Conservation (phyloP, 208 protist genomes). For the Tritrichomonas musculus region DNA sequence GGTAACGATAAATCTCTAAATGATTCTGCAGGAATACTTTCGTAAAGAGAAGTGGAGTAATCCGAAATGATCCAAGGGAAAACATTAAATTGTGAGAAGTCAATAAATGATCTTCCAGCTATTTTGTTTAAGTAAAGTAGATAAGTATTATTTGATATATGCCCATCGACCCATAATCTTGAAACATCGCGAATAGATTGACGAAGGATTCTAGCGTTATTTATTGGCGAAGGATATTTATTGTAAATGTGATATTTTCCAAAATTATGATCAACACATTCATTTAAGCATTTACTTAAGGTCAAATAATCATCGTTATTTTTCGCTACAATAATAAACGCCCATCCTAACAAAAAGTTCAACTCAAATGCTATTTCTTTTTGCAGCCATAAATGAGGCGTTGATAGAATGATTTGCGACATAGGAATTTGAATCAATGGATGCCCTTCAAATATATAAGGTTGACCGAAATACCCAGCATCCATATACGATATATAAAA, state of each 20-base stretch:
- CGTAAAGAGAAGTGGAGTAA: not conserved
- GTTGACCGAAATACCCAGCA: not conserved
- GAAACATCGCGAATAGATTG: not conserved
- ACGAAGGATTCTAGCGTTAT: too few species aligned
- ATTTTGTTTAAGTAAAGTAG: not conserved
- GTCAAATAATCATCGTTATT: too few species aligned
- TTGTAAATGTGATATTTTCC: too few species aligned
- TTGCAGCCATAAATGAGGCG: not conserved
- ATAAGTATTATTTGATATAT: not conserved
- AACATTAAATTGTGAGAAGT: not conserved
- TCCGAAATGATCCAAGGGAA: not conserved
- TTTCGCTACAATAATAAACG: not conserved
- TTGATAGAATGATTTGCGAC: not conserved
- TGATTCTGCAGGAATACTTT: not conserved
- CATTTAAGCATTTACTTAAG: too few species aligned
- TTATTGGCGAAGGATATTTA: too few species aligned
- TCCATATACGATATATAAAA: not conserved
- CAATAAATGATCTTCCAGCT: not conserved
- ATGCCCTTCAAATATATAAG: not conserved
- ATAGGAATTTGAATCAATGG: not conserved
- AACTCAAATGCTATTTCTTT: not conserved
- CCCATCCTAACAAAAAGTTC: not conserved
- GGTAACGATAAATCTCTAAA: not conserved
- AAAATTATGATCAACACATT: too few species aligned
- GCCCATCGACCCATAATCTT: not conserved